Evolutionary conservation across 345 rosid genomes (phyloP).

Genomic region (Theobroma cacao): DNA sequence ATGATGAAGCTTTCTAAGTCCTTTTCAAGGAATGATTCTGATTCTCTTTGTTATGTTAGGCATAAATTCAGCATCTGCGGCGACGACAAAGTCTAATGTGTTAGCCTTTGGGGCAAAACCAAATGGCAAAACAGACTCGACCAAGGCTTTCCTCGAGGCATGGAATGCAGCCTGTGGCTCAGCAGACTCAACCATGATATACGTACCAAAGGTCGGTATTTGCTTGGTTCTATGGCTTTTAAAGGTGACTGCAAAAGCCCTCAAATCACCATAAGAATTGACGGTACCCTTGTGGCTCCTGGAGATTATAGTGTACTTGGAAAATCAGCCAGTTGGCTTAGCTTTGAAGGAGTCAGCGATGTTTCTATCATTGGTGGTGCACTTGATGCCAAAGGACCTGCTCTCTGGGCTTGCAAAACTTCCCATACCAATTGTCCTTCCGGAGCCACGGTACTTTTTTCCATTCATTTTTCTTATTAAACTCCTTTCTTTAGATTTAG

Average conservation of each 20-base stretch:
- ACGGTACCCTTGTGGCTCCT: slow-evolving; percentile 51
- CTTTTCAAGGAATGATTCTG: background rate
- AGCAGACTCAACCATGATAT: slow-evolving; percentile 18
- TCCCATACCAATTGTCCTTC: slow-evolving; percentile 31
- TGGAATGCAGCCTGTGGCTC: slow-evolving; percentile 48
- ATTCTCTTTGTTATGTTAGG: background rate
- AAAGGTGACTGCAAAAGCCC: slow-evolving; percentile 44
- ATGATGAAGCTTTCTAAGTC: background rate
- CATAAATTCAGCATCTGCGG: slow-evolving; percentile 21
- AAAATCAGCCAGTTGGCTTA: slow-evolving; percentile 37
- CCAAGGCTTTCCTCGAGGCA: slow-evolving; percentile 38
- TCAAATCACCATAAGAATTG: slow-evolving; percentile 36
- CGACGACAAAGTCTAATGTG: slow-evolving; percentile 35
- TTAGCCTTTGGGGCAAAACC: slow-evolving; percentile 43
- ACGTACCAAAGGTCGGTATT: slow-evolving; percentile 50
- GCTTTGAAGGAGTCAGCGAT: slow-evolving; percentile 38
- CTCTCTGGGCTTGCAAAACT: slow-evolving; percentile 53
- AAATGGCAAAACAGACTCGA: slow-evolving; percentile 37
- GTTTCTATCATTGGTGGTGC: slow-evolving; percentile 47
- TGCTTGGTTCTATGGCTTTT: slow-evolving; percentile 34
- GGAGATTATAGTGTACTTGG: slow-evolving; percentile 39
- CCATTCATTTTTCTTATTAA: background rate
- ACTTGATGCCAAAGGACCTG: slow-evolving; percentile 56
- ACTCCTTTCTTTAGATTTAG: too few relatives aligned
- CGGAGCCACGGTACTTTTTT: slow-evolving; percentile 52